Evolutionary conservation across 2,329 filamentous ascomycete genomes (phyloP), one percentile per base, ranked within the genome.

Genomic region (Penicillium sp.): DNA sequence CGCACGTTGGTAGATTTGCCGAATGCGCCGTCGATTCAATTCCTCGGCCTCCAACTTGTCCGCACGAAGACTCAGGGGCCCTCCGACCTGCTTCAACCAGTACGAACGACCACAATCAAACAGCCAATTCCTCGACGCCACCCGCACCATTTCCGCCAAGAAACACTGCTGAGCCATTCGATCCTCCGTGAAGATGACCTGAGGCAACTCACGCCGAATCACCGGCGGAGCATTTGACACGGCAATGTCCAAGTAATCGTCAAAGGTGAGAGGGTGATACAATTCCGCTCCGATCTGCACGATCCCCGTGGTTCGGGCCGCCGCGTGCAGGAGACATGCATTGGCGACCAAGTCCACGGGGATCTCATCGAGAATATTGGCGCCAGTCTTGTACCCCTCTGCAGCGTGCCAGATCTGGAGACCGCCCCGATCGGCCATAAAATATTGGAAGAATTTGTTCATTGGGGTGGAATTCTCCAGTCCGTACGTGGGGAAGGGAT

Each of bases 311-410:
- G 63, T 66, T 7, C 53, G 55, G 9, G 60, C 60, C 5, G 61
- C 63, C 1, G 60, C 59, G 28, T 66, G 64, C 7, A 66, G 35
- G 11, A 66, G 53, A 51, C 61, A 63, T 1, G 60, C 58, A 39
- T 65, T 66, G 27, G 64, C 63, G 12, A 66, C 64, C 28, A 66
- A 61, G 36, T 66, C 64, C 3, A 66, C 64, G 0, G 64, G 64
- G 2, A 66, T 60, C 46, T 66, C 64, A 32, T 66, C 64, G 7
- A 66, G 45, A 29, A 64, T 59, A 33, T 66, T 66, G 18, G 56
- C 52, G 3, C 62, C 64, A 7, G 53, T 60, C 4, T 52, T 52
- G 32, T 61, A 61, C 1, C 64, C 64, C 27, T 59, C 45, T 3
- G 64, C 53, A 0, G 63, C 57, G 38, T 65, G 62, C 64, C 64